Percentiles rank a stretch among this genome's conserved stretches.
Evolutionary conservation across 176 grass and related monocot genomes (phyloP).

Genomic region (Puya raimondii): DNA sequence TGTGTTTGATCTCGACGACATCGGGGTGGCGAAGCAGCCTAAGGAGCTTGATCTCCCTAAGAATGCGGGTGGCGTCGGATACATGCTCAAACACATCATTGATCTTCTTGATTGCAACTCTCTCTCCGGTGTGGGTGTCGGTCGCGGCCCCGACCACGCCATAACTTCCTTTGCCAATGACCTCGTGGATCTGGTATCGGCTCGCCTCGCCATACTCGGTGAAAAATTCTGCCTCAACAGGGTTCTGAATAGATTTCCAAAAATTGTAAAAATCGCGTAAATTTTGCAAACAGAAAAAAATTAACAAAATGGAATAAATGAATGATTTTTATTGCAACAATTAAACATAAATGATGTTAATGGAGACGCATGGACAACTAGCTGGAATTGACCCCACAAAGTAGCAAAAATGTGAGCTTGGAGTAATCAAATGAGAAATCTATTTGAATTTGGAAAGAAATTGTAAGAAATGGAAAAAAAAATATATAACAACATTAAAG

Average conservation of each 20-base stretch:
- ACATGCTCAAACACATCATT: constrained; percentile 78
- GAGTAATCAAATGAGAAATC: too few species aligned
- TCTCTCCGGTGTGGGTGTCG: constrained; percentile 50
- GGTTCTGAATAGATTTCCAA: constrained; percentile 22
- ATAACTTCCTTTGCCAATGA: constrained; percentile 79
- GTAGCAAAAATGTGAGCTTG: too few species aligned
- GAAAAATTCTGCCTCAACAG: constrained; percentile 48
- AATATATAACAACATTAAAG: too few species aligned
- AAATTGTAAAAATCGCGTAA: not conserved
- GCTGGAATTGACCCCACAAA: too few species aligned
- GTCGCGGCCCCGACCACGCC: constrained; percentile 58
- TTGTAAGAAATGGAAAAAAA: too few species aligned
- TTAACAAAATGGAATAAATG: constrained; percentile 4
- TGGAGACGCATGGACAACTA: too few species aligned
- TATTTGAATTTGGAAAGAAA: too few species aligned
- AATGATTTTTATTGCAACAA: not conserved
- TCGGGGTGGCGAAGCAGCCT: constrained; percentile 64
- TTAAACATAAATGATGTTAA: too few species aligned
- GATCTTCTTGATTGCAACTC: constrained; percentile 71
- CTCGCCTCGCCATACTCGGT: constrained; percentile 65
- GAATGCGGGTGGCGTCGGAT: constrained; percentile 71
- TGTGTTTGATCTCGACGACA: constrained; percentile 76
- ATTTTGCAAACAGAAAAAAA: not conserved
- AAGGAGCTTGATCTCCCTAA: constrained; percentile 76
- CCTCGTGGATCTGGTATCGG: constrained; percentile 54